Evolutionary conservation across 2,329 filamentous ascomycete genomes (phyloP), one percentile per base, ranked within the genome.

Genomic region (Conoideocrella luteorostrata): DNA sequence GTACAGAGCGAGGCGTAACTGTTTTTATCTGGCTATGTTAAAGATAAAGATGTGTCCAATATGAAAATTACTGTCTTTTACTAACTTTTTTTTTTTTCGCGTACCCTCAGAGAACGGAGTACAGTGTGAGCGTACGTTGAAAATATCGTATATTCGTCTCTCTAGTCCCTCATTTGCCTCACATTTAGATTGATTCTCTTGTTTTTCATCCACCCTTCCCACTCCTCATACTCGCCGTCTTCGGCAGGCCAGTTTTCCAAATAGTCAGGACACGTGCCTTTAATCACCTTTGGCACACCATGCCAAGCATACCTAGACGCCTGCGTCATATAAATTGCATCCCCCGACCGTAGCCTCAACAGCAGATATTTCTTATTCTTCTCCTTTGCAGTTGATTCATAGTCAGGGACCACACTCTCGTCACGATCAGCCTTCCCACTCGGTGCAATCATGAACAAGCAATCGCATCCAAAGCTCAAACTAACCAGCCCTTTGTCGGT

Each of bases 181-280:
- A 96, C 86, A 61, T 97, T 97, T 38, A 97, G 60, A 61, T 97
- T 97, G 55, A 97, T 80, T 49, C 91, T 75, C 67, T 96, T 96
- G 38, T 78, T 80, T 48, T 68, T 69, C 86, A 97, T 90, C 90
- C 91, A 97, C 2, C 86, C 87, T 52, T 72, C 77, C 88, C 89
- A 96, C 32, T 71, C 70, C 40, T 79, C 71, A 56, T 77, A 88
- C 34, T 63, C 64, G 12, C 64, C 70, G n/a, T 66, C 60, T 39
- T 57, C 67, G 33, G 72, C 71, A 0, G 90, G 90, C 90, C 90
- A 97, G 33, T 84, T 69, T 45, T 71, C 67, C 39, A 97, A 63
- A 63, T 82, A 86, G 0, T 68, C 68, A 0, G 91, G 91, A 63
- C 90, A 97, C 0, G 88, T 95, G 1, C 69, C 78, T 37, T 80